Base-by-base conservation (phyloP, 2,329 filamentous ascomycete species). In the Aspergillus quadricinctus region DNA sequence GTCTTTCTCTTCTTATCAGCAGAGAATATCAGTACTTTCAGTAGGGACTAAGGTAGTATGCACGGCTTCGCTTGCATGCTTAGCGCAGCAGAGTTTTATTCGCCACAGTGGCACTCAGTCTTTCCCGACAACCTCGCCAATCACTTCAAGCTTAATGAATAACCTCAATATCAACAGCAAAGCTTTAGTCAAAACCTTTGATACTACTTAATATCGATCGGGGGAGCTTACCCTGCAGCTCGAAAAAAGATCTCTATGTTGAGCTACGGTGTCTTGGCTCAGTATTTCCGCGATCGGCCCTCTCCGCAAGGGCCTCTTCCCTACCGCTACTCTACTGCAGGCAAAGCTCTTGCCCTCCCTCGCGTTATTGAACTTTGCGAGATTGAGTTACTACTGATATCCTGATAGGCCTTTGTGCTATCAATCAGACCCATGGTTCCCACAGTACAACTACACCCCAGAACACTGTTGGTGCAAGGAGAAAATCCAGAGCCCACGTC, bases 31-130 rank as follows among this genome's bases (percentile, higher is more conserved):
- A 23, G 21, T 14, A n/a, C n/a, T n/a, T n/a, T n/a, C n/a, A n/a
- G n/a, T n/a, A n/a, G n/a, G n/a, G n/a, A n/a, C n/a, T n/a, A 21
- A 41, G 31, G 41, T 41, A 40, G 37, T 28, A 54, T 37, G 28
- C n/a, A 17, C 11, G n/a, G n/a, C 27, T 23, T 48, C 41, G 41
- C 31, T 31, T 28, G 17, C 29, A 28, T 48, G 43, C 43, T 45
- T 52, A 52, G 35, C 23, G 49, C n/a, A 45, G 54, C 45, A 49
- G 43, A 48, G 25, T 52, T 52, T 45, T 31, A 41, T 21, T 56
- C 37, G 45, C 41, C 54, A 52, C 54, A 43, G 31, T 29, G 29
- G 23, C 27, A 14, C 43, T 27, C 27, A 14, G 31, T 27, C 35
- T 25, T 40, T 19, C 45, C 35, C 35, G 31, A 49, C 31, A 23